Base-by-base conservation (phyloP, 2,329 filamentous ascomycete genomes). In the Monilinia aucupariae region DNA sequence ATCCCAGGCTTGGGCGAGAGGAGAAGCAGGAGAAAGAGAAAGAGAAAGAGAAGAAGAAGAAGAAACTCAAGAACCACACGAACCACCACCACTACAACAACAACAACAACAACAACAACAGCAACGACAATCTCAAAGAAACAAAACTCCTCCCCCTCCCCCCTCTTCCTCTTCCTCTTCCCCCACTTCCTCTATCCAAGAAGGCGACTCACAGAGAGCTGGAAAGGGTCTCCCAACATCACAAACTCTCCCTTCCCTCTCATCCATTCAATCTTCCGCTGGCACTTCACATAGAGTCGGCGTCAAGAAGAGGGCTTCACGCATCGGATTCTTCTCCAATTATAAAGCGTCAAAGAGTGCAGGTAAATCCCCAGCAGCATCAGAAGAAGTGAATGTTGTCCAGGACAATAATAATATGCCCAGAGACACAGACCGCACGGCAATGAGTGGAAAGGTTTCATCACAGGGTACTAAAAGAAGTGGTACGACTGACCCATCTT, bases 271-370 rank as follows among this genome's bases (percentile, higher is more conserved):
- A 50, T 52, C 62, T 34, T 64, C 30, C 34, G 2, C 34, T 39
- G 30, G 59, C 32, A 39, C 51, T 45, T n/a, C n/a, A 61, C 17
- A 64, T 41, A n/a, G 64, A 43, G 61, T 65, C 50, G 56, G 65
- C 32, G 64, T 70, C n/a, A 64, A 55, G 54, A 68, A 72, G 63
- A 65, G 68, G 47, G 65, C 71, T 20, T 50, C 68, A 34, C 68
- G 68, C 45, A 67, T 66, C 41, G 70, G 71, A 72, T 79, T 81
- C 66, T 81, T 81, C 67, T 74, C 76, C 50, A 81, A 81, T 66
- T 76, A 79, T 64, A 75, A 77, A 62, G 78, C 78, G 13, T 75
- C 76, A 7, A 80, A 78, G 64, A 79, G 78, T 34, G 77, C 78
- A 7, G 77, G 74, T 50, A 78, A 77, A 70, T 47, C 74, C 69